These are phyloP conservation scores for Entrophospora sp. DNA, from an alignment of 192 early-diverging fungal species.

Conservation along the genomic window DNA sequence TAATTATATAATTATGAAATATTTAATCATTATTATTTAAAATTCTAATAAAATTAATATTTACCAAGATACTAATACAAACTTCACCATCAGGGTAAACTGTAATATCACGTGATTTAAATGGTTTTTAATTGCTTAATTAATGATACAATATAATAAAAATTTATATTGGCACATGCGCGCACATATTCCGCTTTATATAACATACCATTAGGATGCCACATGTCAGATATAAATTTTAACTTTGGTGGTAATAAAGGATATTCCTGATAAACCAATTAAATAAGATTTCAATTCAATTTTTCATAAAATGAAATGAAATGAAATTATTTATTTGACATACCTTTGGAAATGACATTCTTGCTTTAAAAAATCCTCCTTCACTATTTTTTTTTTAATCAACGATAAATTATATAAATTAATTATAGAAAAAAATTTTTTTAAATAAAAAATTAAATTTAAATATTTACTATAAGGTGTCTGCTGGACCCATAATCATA, in stretches of 20 bases:
- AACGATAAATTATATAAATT: constrained; percentile 15
- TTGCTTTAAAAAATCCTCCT: constrained; percentile 90
- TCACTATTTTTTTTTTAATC: constrained; percentile 59
- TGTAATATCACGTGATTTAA: no score
- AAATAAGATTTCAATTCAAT: no score
- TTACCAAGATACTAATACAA: constrained; percentile 93
- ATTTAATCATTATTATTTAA: background rate
- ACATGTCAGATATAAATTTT: constrained; percentile 77
- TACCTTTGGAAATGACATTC: constrained; percentile 54
- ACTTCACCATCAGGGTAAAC: constrained; percentile 85
- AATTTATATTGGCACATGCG: no score
- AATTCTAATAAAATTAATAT: constrained; percentile 20
- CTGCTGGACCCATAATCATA: constrained; percentile 82
- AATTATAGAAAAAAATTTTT: background rate
- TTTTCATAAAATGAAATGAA: no score
- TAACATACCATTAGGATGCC: constrained; percentile 84
- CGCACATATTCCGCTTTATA: no score
- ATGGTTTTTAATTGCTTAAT: no score
- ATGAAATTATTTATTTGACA: background rate
- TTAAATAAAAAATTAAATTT: background rate
- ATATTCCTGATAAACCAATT: constrained; percentile 64
- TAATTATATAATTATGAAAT: background rate
- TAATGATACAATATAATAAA: no score
- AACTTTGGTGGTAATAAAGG: constrained; percentile 85
- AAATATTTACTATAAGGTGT: constrained; percentile 69